Evolutionary conservation across 2,329 filamentous ascomycete genomes (phyloP), one percentile per base, ranked within the genome.

Genomic region (Colletotrichum australisinense): DNA sequence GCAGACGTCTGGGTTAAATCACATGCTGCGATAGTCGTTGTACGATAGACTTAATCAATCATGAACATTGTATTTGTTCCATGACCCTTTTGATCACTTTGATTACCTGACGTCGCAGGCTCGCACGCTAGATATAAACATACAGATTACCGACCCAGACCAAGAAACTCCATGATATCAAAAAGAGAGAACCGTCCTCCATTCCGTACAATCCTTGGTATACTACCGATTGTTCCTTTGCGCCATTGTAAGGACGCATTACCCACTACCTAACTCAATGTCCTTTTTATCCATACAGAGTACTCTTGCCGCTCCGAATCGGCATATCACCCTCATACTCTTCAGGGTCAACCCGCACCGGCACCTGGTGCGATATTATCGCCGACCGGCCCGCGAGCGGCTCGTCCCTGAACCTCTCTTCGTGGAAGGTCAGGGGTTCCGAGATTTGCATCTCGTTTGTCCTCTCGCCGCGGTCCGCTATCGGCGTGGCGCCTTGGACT

Each of bases 1-100:
- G 92, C 0, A 88, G 90, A 52, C 88, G 92, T 63, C 83, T 94
- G 12, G 92, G 92, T 46, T 71, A 22, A 71, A 16, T 7, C 42
- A 46, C 6, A 46, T 4, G 42, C 35, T 49, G 24, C 5, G 28
- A 55, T 16, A 24, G 32, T 42, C 58, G 62, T 30, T 32, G 58
- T 57, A 46, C 32, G 32, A 68, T 58, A 30, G 30, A 52, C 59
- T 57, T 53, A 59, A 66, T 66, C 35, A 52, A 76, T 76, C 67
- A 72, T 66, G 42, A 68, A 67, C 63, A 64, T 75, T 59, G 55
- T 65, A 58, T 73, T 72, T 38, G 38, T 46, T 57, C 53, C 57
- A 72, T 68, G 58, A 72, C 42, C 30, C 32, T 49, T 42, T 38
- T 7, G 42, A 32, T 49, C 49, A 32, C n/a, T 46, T 53, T 35